Evolutionary conservation across 2,329 filamentous ascomycete species (phyloP).

Genomic region (Pseudocercospora fijiensis): DNA sequence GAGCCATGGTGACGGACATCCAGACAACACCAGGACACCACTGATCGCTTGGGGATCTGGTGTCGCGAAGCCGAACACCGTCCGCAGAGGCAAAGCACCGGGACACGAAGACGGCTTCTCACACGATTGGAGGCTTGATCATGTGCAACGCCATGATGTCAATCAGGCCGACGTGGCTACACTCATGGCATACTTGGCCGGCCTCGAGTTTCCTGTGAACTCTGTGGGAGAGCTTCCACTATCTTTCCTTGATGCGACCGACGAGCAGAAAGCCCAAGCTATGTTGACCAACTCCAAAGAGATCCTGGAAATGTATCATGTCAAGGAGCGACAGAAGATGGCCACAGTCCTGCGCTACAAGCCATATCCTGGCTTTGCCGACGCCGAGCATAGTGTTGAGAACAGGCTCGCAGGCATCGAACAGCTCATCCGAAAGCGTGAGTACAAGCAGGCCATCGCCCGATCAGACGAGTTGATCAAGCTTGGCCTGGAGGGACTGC

Average conservation of each 20-base stretch:
- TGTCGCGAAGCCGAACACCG: conserved; percentile 68
- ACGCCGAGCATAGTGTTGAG: conserved; percentile 61
- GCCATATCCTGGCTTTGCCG: conserved; percentile 70
- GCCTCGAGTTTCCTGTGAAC: conserved; percentile 88
- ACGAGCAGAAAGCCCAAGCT: conserved; percentile 77
- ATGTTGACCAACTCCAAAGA: conserved; percentile 79
- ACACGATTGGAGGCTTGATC: conserved; percentile 78
- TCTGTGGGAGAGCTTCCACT: conserved; percentile 92
- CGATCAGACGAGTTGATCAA: conserved; percentile 75
- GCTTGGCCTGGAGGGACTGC: conserved; percentile 73
- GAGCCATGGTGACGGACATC: conserved; percentile 97
- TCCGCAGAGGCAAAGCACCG: conserved; percentile 59
- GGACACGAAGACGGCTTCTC: conserved; percentile 89
- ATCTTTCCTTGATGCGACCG: conserved; percentile 70
- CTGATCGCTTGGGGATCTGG: conserved; percentile 92
- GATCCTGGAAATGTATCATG: conserved; percentile 91
- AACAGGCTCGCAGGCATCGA: conserved; percentile 67
- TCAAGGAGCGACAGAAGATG: conserved; percentile 86
- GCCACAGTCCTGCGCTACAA: conserved; percentile 72
- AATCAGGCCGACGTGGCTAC: conserved; percentile 91
- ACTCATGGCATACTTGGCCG: conserved; percentile 89
- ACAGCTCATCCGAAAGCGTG: conserved; percentile 62
- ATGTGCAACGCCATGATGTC: conserved; percentile 84
- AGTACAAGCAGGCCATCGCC: conserved; percentile 74
- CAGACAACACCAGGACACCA: conserved; percentile 93